Base-by-base conservation (phyloP, 2,329 filamentous ascomycete genomes). In the Neofusicoccum sp. region DNA sequence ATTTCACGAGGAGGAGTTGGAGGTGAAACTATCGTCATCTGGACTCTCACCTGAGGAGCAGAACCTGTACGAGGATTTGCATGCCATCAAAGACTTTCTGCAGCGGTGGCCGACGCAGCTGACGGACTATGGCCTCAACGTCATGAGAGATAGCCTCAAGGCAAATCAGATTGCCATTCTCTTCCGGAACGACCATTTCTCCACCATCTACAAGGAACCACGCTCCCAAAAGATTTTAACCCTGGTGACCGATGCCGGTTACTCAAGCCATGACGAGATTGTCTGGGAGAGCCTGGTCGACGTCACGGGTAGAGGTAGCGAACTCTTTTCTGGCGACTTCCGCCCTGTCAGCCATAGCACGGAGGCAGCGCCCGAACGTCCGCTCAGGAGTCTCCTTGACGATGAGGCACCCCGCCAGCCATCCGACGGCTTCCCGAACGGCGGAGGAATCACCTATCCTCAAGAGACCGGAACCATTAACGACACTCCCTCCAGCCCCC, bases 161-260 rank as follows among this genome's bases (percentile, higher is more conserved):
- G 88, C 91, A 1, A 93, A 92, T 1, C 86, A 89, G 1, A 85
- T 97, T 63, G 91, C 91, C 0, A 98, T 99, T 53, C 77, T 99
- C 1, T 99, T 99, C 78, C 86, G 95, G 28, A 99, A 99, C 68
- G 93, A 99, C 70, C 95, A 99, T 72, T 99, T 99, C 70, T 92
- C 91, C 43, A 98, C 93, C 0, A 75, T 99, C 0, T 96, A 96
- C 75, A 91, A 93, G 63, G 91, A 98, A 67, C 91, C 93, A 0
- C 79, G 87, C 45, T 91, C 88, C 0, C 81, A 86, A 41, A 84
- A 90, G 65, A 81, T 98, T 1, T 84, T 93, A 64, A 91, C 90
- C 0, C 79, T 99, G 3, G 92, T 99, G 12, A 98, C 95, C 0
- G 95, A 99, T 71, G 89, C 91, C 28, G 95, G 95, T 0, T 99